Evolutionary conservation across 768 basidiomycete genomes (phyloP), one percentile per base, ranked within the genome.

Genomic region (Gymnopilus dilepis): DNA sequence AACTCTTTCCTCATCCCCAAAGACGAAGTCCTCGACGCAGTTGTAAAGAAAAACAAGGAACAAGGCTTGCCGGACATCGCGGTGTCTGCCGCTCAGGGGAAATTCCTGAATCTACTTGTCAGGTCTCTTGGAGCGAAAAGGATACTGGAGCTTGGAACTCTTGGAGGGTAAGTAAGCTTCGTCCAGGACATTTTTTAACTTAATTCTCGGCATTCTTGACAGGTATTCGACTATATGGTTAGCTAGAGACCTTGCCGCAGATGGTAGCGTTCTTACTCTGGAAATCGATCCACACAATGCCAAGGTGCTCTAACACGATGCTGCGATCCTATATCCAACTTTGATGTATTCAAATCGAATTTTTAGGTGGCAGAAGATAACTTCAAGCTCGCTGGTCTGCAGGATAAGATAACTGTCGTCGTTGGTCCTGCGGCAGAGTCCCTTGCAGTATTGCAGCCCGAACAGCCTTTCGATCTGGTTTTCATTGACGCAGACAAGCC

Each of bases 401-500:
- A 78, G 5, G 61, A 70, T 45, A 84, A 84, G 69, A 77, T 84
- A 41, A 71, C 80, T 26, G 71, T 88, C 34, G 75, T 85, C 43
- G 71, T 83, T 31, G 87, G 86, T 0, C 77, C 80, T 33, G 88
- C 85, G 1, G 72, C 74, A 3, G 82, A 86, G 4, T 79, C 82
- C 0, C 75, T 91, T 42, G 73, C 72, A 22, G 77, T 73, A 42
- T 72, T 90, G 31, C 73, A 79, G 6, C 71, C 86, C 6, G 78
- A 80, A 9, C 71, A 74, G 4, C 81, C 80, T 1, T 90, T 88
- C 70, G 89, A 91, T 70, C 72, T 92, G 19, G 79, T 80, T 2
- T 92, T 91, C 77, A 88, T 90, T 63, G 89, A 91, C 72, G 90
- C 88, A 6, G 87, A 90, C 75, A 90, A 90, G 69, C 71, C 74